Evolutionary conservation across 2,329 filamentous ascomycete genomes (phyloP).

Genomic region (Pseudohalonectria lignicola): DNA sequence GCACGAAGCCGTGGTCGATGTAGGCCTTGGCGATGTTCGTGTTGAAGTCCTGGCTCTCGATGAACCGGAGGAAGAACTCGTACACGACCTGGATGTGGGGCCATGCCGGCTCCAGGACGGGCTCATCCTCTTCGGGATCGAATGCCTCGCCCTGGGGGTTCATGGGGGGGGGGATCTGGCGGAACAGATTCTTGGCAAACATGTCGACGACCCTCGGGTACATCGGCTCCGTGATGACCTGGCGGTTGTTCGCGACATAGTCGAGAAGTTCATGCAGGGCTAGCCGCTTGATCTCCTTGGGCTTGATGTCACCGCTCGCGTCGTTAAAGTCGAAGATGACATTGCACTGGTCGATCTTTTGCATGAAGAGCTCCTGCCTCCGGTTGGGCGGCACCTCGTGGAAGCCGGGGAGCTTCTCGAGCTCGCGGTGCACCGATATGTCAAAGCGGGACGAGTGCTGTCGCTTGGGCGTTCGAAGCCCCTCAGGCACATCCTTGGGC

Average conservation of each 20-base stretch:
- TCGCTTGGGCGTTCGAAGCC: conserved; percentile 86
- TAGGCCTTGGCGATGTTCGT: conserved; percentile 98
- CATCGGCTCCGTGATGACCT: conserved; percentile 98
- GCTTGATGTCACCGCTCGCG: conserved; percentile 96
- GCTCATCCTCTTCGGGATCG: conserved; percentile 96
- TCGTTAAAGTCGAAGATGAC: conserved; percentile 99
- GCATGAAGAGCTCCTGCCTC: conserved; percentile 95
- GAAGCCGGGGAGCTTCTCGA: conserved; percentile 95
- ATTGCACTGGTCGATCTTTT: conserved; percentile 99
- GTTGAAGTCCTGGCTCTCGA: conserved; percentile 99
- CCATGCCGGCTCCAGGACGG: conserved; percentile 96
- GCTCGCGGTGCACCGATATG: conserved; percentile 89
- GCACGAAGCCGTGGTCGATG: conserved; percentile 95
- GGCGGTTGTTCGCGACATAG: conserved; percentile 96
- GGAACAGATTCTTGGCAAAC: conserved; percentile 98
- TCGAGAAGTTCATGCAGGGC: conserved; percentile 93
- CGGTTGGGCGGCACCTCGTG: conserved; percentile 94
- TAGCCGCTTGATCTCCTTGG: conserved; percentile 96
- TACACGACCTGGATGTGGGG: conserved; percentile 99
- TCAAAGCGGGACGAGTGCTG: conserved; percentile 98
- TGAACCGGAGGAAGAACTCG: conserved; percentile 97
- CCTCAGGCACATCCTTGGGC: conserved; percentile 93
- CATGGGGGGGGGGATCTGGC: conserved; percentile 91
- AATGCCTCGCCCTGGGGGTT: conserved; percentile 98
- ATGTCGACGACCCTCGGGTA: conserved; percentile 97